Conservation (phyloP, 305 asterid genomes). For the Rubia balearica region DNA sequence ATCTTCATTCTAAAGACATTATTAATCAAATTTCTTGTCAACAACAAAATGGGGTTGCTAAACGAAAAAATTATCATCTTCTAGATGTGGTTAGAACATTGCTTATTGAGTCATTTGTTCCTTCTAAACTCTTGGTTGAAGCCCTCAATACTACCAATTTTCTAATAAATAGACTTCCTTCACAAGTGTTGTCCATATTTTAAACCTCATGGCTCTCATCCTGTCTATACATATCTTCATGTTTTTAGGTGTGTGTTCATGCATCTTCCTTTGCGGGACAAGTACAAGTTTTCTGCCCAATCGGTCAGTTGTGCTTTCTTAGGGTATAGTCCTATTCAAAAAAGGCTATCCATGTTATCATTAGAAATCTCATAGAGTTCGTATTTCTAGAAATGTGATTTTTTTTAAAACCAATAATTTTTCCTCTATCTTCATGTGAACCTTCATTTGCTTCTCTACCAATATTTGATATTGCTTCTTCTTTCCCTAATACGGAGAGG, state of each 20-base stretch:
- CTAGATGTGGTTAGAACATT: neutral
- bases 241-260: too few relatives aligned
- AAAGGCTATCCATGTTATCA: neutral
- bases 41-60: neutral
- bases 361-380: neutral
- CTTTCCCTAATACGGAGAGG: neutral
- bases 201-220: neutral
- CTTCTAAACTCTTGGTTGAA: neutral
- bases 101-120: neutral
- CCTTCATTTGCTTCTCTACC: neutral
- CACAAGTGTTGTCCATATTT: neutral
- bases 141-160: neutral
- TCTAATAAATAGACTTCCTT: neutral
- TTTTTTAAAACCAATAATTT: neutral
- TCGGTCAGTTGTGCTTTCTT: neutral
- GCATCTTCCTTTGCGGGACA: too few relatives aligned
- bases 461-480: neutral
- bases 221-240: neutral
- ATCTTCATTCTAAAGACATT: neutral
- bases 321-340: neutral
- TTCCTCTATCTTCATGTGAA: neutral
- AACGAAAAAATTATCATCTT: neutral
- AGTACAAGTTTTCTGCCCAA: neutral
- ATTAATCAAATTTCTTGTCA: too few relatives aligned
- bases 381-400: neutral